These are phyloP conservation scores for Ganoderma boninense DNA, from an alignment of 1,284 basidiomycete species.

Conservation along the genomic window DNA sequence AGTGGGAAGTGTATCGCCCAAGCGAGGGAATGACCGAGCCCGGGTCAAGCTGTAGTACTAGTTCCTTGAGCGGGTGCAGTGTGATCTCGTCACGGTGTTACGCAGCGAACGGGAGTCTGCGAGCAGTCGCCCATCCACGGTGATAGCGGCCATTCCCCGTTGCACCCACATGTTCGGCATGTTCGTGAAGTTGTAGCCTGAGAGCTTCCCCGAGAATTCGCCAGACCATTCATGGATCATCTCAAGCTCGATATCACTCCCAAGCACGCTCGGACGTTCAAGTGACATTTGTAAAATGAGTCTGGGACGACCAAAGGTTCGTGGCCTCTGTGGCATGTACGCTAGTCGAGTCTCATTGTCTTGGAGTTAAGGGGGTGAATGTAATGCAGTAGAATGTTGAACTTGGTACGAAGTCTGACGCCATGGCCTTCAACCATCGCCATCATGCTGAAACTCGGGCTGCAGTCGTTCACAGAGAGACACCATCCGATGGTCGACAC, in stretches of 20 bases:
- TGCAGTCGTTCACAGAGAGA: too few relatives aligned
- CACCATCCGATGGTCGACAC: too few relatives aligned
- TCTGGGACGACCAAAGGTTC: too few relatives aligned
- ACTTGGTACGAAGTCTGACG: too few relatives aligned
- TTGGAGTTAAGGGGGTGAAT: too few relatives aligned
- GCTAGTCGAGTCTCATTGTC: too few relatives aligned
- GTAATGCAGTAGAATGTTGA: too few relatives aligned
- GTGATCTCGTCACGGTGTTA: constrained; percentile 5
- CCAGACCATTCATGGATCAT: neutral
- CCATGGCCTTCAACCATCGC: too few relatives aligned
- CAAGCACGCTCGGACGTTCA: neutral
- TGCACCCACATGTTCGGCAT: neutral
- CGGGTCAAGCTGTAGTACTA: neutral
- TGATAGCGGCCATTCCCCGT: neutral
- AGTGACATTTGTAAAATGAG: neutral
- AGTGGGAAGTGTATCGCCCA: neutral
- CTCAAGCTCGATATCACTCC: neutral
- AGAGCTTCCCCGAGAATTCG: neutral
- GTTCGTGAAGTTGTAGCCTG: neutral
- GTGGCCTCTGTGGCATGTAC: too few relatives aligned
- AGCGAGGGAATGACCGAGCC: neutral
- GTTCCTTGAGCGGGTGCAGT: constrained; percentile 1
- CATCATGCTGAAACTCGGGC: too few relatives aligned
- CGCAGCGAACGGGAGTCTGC: neutral
- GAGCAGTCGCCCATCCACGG: neutral